Conservation (phyloP, 495 filamentous ascomycete species). For the Podospora comata region DNA sequence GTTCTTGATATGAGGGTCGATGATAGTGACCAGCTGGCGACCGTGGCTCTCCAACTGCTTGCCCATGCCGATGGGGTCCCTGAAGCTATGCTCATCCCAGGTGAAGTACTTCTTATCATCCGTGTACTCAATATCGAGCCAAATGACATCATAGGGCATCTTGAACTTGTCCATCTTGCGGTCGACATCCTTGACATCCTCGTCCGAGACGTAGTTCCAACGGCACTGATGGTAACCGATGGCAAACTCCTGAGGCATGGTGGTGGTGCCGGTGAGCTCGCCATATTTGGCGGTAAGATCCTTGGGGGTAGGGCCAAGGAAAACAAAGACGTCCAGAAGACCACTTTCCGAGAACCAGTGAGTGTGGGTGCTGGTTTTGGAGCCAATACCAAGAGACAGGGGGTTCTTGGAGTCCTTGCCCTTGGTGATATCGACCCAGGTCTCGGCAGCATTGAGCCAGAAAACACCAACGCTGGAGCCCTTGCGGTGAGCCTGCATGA, state of each 20-base stretch:
- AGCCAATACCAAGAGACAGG: slow-evolving; percentile 64
- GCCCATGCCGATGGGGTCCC: slow-evolving; percentile 80
- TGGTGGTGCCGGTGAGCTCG: slow-evolving; percentile 90
- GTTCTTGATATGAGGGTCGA: slow-evolving; percentile 98
- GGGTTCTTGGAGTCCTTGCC: slow-evolving; percentile 71
- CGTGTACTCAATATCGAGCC: slow-evolving; percentile 96
- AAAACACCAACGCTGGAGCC: slow-evolving; percentile 95
- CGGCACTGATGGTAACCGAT: slow-evolving; percentile 95
- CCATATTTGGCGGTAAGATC: slow-evolving; percentile 77
- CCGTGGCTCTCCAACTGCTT: slow-evolving; percentile 78
- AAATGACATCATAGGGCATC: slow-evolving; percentile 97
- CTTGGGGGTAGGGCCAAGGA: slow-evolving; percentile 80
- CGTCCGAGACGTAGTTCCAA: slow-evolving; percentile 97
- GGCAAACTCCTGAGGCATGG: slow-evolving; percentile 86
- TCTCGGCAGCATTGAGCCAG: slow-evolving; percentile 97
- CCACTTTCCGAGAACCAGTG: slow-evolving; percentile 97
- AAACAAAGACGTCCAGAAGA: slow-evolving; percentile 86
- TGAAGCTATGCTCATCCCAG: slow-evolving; percentile 85
- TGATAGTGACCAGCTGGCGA: slow-evolving; percentile 88
- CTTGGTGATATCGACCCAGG: slow-evolving; percentile 94
- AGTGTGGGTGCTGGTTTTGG: slow-evolving; percentile 74
- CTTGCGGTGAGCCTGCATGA: slow-evolving; percentile 95
- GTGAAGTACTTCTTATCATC: slow-evolving; percentile 97
- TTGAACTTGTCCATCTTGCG: slow-evolving; percentile 90
- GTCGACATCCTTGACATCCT: slow-evolving; percentile 94